phyloP scores from a whole-genome alignment of 768 basidiomycete species.

The Serendipita indica region DNA sequence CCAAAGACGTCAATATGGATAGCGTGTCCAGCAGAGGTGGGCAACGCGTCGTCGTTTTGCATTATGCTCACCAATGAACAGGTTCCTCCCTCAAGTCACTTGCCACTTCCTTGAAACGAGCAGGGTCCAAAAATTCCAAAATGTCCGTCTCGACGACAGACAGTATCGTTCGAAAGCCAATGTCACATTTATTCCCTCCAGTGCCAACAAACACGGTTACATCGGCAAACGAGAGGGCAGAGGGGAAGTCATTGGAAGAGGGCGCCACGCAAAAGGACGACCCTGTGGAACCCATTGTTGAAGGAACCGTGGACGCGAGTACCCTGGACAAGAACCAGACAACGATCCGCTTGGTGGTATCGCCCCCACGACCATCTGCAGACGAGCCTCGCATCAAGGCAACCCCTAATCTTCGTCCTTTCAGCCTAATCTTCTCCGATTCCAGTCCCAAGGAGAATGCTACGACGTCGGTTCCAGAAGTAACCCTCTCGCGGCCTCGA shows the following conservation, averaged over 20 bases:
- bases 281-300: background rate
- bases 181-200: background rate
- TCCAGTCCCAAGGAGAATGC: too few species aligned
- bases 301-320: background rate
- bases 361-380: too few species aligned
- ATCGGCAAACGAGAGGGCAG: background rate
- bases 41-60: background rate
- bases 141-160: slow-evolving; percentile 13
- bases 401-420: background rate
- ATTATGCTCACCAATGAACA: background rate
- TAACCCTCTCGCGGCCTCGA: too few species aligned
- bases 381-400: too few species aligned
- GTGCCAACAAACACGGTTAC: background rate
- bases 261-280: background rate
- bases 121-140: slow-evolving; percentile 24
- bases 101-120: slow-evolving; percentile 58
- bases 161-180: slow-evolving; percentile 5
- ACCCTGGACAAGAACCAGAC: background rate
- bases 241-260: background rate
- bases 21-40: slow-evolving; percentile 5
- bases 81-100: slow-evolving; percentile 57
- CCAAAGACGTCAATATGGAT: background rate
- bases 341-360: slow-evolving; percentile 15
- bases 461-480: too few species aligned
- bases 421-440: too few species aligned